Evolutionary conservation across 805 yeast genomes (phyloP).

Genomic region (Pichia ethanolica): DNA sequence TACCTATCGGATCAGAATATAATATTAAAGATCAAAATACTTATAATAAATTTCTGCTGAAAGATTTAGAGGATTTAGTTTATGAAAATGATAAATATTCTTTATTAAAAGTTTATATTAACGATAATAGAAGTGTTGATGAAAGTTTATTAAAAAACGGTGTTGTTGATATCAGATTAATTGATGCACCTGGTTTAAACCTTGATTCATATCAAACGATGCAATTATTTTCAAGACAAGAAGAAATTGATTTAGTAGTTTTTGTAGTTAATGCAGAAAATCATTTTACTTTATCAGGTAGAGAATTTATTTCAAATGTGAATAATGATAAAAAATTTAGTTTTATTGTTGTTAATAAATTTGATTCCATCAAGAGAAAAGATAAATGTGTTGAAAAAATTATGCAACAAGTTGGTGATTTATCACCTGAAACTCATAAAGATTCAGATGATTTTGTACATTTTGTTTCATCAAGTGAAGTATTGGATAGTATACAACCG

Average conservation of each 20-base stretch:
- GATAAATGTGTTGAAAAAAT: slow-evolving; percentile 70
- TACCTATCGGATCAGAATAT: slow-evolving; percentile 50
- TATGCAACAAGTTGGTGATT: slow-evolving; percentile 71
- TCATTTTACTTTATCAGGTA: slow-evolving; percentile 89
- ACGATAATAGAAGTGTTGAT: slow-evolving; percentile 61
- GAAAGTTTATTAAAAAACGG: slow-evolving; percentile 80
- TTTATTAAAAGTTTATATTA: slow-evolving; percentile 71
- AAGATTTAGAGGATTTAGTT: slow-evolving; percentile 61
- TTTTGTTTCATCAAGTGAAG: slow-evolving; percentile 66
- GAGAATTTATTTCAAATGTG: slow-evolving; percentile 85
- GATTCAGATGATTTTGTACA: slow-evolving; percentile 89
- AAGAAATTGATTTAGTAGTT: slow-evolving; percentile 91
- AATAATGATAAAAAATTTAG: slow-evolving; percentile 87
- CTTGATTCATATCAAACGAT: slow-evolving; percentile 91
- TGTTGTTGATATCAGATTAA: slow-evolving; percentile 81
- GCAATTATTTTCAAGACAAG: slow-evolving; percentile 91
- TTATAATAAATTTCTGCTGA: slow-evolving; percentile 46
- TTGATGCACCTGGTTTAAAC: slow-evolving; percentile 96
- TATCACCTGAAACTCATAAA: slow-evolving; percentile 89
- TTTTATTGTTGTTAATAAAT: slow-evolving; percentile 89
- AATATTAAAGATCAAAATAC: slow-evolving; percentile 54
- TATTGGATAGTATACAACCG: slow-evolving; percentile 29
- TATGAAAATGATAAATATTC: slow-evolving; percentile 64
- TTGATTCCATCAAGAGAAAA: slow-evolving; percentile 79
- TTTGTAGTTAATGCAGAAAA: slow-evolving; percentile 96